Evolutionary conservation across 2,329 filamentous ascomycete species (phyloP), one percentile per base, ranked within the genome.

Genomic region (Calonectria hawksworthii): DNA sequence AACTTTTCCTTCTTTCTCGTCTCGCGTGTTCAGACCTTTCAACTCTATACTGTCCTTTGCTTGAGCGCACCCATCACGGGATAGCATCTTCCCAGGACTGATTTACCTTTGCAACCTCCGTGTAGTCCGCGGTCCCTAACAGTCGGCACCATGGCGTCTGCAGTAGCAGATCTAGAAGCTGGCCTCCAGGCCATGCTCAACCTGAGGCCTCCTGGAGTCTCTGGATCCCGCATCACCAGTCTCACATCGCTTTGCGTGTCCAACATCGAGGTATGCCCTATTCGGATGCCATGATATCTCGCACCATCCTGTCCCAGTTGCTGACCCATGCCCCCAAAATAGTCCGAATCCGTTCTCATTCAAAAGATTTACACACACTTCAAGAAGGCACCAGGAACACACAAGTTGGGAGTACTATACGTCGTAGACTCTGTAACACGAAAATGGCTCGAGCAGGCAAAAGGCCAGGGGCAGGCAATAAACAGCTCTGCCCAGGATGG

Each of bases 341-440:
- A 98, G 97, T 96, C 94, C 86, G 96, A 99, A 88, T 97, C 95
- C 70, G 93, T 96, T 81, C 93, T 99, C 83, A 95, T 99, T 82
- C 96, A 98, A 86, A 98, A 98, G 86, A 94, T 99, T 83, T 98
- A 95, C 88, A 98, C 96, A 79, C 96, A 98, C 84, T 98, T 99
- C 91, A 98, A 98, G 87, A 98, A 97, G 87, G 94, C 96, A 80
- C 95, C 95, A 75, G 93, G 93, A 85, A 98, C 96, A 85, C 96
- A 99, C 92, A 99, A 99, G 88, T 92, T 99, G 86, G 97, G 97
- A 88, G 96, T 98, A 84, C 93, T 99, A 88, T 99, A 99, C 93
- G 96, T 99, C 88, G 95, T 99, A 96, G 97, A 99, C 91, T 98
- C 96, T 90, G 96, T 99, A 92, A 96, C 96, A 86, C 95, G 97